Base-by-base conservation (phyloP, 2,329 filamentous ascomycete species). In the Penicillium brevicompactum region DNA sequence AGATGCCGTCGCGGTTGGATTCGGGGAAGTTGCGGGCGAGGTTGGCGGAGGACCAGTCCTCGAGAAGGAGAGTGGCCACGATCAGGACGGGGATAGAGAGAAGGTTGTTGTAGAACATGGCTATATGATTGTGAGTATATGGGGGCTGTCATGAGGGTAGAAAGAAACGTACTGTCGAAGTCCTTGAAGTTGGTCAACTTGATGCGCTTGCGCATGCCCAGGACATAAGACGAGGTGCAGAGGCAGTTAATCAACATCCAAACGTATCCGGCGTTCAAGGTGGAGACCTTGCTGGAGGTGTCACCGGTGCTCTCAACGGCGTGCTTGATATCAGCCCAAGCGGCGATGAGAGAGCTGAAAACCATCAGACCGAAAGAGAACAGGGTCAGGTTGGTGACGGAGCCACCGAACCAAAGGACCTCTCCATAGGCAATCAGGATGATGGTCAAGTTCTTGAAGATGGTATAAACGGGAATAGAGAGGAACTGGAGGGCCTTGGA, bases 141-240 rank as follows among this genome's bases (percentile, higher is more conserved):
- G 31, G 11, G 41, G 8, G 16, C 18, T 16, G 21, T 18, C 14
- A 18, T 37, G 43, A 21, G 11, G 18, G n/a, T 16, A 13, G 18
- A 18, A 31, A 49, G 18, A 40, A 43, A 87, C 93, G 78, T 84
- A 97, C 93, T 96, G 76, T 99, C 94, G 82, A 95, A 97, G 75
- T 97, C 94, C 84, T 96, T 97, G 80, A 99, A 97, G 82, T 96
- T 97, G 81, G 96, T 97, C 78, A 95, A 86, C 87, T 97, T 97
- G 75, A 99, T 97, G 63, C 95, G 89, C 83, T 97, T 97, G 73
- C 94, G 88, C 93, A 97, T 97, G 65, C 89, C 85, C 61, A 99
- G 79, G 45, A 97, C 82, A 68, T 96, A 97, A 21, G 90, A 85
- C 1, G 94, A 91, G 27, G 90, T 93, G 82, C 92, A 97, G 73